phyloP scores from a whole-genome alignment of 176 grass and related monocot genomes.

The Echinochloa phyllopogon region DNA sequence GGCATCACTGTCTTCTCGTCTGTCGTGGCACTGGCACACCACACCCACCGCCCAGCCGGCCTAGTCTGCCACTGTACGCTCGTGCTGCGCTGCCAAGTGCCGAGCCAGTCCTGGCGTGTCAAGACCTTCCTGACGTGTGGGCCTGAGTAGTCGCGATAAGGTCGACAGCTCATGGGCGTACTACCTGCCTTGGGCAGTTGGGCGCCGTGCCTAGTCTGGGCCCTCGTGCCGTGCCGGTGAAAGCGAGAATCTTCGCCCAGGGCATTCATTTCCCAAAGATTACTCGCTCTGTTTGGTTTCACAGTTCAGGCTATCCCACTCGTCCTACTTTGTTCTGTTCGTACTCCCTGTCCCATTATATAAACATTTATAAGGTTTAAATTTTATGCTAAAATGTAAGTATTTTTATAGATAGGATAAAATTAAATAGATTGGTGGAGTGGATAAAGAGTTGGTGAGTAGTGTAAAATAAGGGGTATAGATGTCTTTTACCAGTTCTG shows the following conservation, averaged over 20 bases:
- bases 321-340: no score
- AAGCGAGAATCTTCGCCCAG: background rate
- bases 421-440: no score
- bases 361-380: no score
- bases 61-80: background rate
- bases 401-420: no score
- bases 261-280: background rate
- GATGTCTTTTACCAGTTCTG: no score
- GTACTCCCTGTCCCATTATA: no score
- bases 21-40: background rate
- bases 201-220: background rate
- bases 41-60: background rate
- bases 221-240: background rate
- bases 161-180: conserved; percentile 33
- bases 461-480: no score
- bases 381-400: no score
- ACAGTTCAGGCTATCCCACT: no score
- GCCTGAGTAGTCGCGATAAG: background rate
- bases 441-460: no score
- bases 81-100: conserved; percentile 22
- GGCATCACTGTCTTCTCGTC: background rate
- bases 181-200: background rate
- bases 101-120: conserved; percentile 15
- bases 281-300: no score
- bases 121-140: background rate